Percentiles rank a stretch among this genome's conserved stretches.
phyloP scores from a whole-genome alignment of 2,329 filamentous ascomycete genomes.

The Xylariaceae sp. region DNA sequence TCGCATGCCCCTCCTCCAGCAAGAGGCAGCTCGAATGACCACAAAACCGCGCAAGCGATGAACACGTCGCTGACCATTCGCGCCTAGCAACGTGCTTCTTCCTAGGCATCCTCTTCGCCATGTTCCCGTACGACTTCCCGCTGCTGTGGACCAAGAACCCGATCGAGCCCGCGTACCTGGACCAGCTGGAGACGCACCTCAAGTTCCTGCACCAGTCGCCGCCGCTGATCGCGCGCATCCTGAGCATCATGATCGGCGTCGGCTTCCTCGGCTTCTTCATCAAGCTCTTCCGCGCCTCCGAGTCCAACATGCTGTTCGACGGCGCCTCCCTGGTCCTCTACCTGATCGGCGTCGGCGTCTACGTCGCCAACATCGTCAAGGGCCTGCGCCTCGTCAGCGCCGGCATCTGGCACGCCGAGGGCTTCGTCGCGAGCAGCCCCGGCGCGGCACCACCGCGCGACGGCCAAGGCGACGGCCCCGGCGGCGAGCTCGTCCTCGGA shows the following conservation, averaged over 20 bases:
- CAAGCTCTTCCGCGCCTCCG: slow-evolving; percentile 92
- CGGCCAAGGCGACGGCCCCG: slow-evolving; percentile 46
- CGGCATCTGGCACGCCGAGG: slow-evolving; percentile 59
- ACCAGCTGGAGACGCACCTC: slow-evolving; percentile 86
- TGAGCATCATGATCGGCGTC: slow-evolving; percentile 89
- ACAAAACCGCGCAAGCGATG: slow-evolving; percentile 1
- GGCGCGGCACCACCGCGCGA: slow-evolving; percentile 41
- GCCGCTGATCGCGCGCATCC: slow-evolving; percentile 86
- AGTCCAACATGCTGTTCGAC: slow-evolving; percentile 95
- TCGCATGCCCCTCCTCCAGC: slow-evolving; percentile 7
- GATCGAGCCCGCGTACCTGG: slow-evolving; percentile 70
- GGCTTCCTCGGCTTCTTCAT: slow-evolving; percentile 86
- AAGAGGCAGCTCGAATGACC: slow-evolving; percentile 14
- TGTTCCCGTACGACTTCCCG: slow-evolving; percentile 93
- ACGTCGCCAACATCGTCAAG: slow-evolving; percentile 95
- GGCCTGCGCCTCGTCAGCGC: slow-evolving; percentile 81
- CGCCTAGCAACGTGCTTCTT: slow-evolving; percentile 85
- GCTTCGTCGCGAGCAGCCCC: slow-evolving; percentile 31
- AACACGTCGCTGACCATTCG: neutral
- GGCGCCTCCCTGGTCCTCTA: slow-evolving; percentile 80
- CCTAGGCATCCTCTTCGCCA: slow-evolving; percentile 95
- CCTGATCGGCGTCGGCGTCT: slow-evolving; percentile 86
- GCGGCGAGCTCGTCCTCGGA: slow-evolving; percentile 70
- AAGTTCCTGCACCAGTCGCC: slow-evolving; percentile 90
- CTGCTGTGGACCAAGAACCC: slow-evolving; percentile 76